Base-by-base conservation (phyloP, 2,329 filamentous ascomycete genomes). In the Hypoxylon sp. region DNA sequence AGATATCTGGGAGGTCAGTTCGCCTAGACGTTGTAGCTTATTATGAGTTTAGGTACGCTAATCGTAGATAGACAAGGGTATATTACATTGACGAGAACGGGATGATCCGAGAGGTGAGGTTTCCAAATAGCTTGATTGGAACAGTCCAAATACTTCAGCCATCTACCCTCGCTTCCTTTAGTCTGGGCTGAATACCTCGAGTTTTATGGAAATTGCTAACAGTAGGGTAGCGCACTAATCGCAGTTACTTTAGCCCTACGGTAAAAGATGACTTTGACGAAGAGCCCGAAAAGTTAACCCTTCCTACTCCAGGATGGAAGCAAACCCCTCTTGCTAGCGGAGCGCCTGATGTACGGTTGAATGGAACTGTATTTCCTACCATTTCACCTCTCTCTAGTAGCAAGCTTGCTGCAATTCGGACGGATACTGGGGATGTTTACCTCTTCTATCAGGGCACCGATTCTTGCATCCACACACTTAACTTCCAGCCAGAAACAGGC, bases 301-400 rank as follows among this genome's bases (percentile, higher is more conserved):
- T 19, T 33, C 60, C 47, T 35, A 52, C 54, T 26, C 47, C 42
- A 10, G 48, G 62, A 17, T 65, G 54, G 62, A 48, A 48, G 19
- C 11, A 39, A 39, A 54, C 62, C 3, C 61, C 39, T 13, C 54
- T 59, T 46, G 3, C 10, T 14, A 48, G 26, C 24, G 54, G 11
- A 26, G 35, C 13, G 5, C 5, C 19, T 2, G 39, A 44, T 9
- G 19, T 13, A 10, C 17, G 26, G 46, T 33, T 14, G 3, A 14
- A 35, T 26, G 24, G n/a, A 29, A 35, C 6, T 51, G 8, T 3
- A 2, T 48, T 64, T 33, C 53, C 48, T 17, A 22, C 14, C 24
- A 24, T 54, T 11, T 37, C 37, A 13, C 37, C 62, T 13, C n/a
- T 17, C 50, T 17, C 37, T 19, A 33, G 0, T 17, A 53, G 37